Evolutionary conservation across 1,139 yeast genomes (phyloP).

Genomic region (Yamadazyma jaroonii): DNA sequence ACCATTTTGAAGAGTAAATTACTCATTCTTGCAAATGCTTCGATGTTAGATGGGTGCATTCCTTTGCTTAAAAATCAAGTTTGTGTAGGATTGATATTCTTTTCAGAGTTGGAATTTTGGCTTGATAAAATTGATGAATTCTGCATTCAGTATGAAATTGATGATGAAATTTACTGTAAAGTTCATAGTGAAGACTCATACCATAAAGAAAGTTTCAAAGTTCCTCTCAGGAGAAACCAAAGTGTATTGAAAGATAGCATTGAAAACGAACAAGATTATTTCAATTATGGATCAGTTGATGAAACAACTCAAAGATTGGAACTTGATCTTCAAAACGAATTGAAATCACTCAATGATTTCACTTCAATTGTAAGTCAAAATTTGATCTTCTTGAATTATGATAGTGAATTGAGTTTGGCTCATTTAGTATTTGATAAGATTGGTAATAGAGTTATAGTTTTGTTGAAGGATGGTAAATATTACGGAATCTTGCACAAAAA

Average conservation of each 20-base stretch:
- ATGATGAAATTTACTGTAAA: slow-evolving; percentile 34
- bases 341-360: slow-evolving; percentile 37
- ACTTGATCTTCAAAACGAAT: slow-evolving; percentile 14
- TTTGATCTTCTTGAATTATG: slow-evolving; percentile 50
- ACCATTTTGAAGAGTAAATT: slow-evolving; percentile 33
- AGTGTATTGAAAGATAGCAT: slow-evolving; percentile 11
- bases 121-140: slow-evolving; percentile 44
- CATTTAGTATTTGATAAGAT: slow-evolving; percentile 54
- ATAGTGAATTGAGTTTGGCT: slow-evolving; percentile 52
- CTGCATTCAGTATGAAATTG: slow-evolving; percentile 23
- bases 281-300: slow-evolving; percentile 24
- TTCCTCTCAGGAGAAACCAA: slow-evolving; percentile 13
- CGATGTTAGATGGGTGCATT: slow-evolving; percentile 54
- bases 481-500: slow-evolving; percentile 58
- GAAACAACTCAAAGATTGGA: slow-evolving; percentile 8
- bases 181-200: slow-evolving; percentile 20
- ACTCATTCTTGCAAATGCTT: slow-evolving; percentile 33
- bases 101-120: slow-evolving; percentile 52
- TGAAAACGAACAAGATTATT: slow-evolving; percentile 21
- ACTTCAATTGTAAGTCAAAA: slow-evolving; percentile 43
- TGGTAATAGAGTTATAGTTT: slow-evolving; percentile 53
- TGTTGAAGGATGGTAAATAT: slow-evolving; percentile 48
- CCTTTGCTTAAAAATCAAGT: slow-evolving; percentile 39
- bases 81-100: slow-evolving; percentile 50
- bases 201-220: slow-evolving; percentile 10